Evolutionary conservation across 1,284 basidiomycete species (phyloP), one percentile per base, ranked within the genome.

Genomic region (Sanghuangporus baumii): DNA sequence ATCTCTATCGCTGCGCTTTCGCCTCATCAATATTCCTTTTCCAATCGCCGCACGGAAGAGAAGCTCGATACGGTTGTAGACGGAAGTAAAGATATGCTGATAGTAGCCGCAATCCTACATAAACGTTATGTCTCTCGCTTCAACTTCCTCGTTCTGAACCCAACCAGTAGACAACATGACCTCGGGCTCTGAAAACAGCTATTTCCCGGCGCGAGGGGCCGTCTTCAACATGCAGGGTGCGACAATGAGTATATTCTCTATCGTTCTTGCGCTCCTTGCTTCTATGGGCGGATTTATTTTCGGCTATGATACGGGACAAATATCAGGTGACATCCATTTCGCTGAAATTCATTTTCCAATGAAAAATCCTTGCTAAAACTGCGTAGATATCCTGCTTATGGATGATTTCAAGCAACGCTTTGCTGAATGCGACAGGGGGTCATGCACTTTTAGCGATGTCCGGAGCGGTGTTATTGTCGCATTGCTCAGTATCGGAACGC

Each of bases 281-380:
- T 86, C 84, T 60, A 90, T 91, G 82, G 90, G 89, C 65, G 89
- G 89, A 59, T 90, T 89, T 74, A 87, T 91, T 67, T 88, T 89
- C 67, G 86, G 86, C 65, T 75, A 70, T 61, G 74, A 70, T 51
- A 51, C 38, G 40, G 57, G 65, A 59, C 57, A 51, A 38, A 46
- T 40, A 40, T 56, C 20, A 20, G 31, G 47, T 50, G 26, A 60
- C 37, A 59, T 54, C 23, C 26, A 31, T 31, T 31, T 31, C 3
- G 26, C 26, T 31, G 2, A 4, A 4, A 5, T 59, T 57, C 57
- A 51, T 23, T 47, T 56, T 63, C 64, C 70, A 66, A n/a, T 46
- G 2, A 16, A 14, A n/a, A 7, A 11, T 7, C 16, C 0, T 23
- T 51, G n/a, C 26, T 51, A 6, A 26, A 51, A 2, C 7, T 16